Evolutionary conservation across 2,329 filamentous ascomycete species (phyloP), one percentile per base, ranked within the genome.

Genomic region (Fusarium abutilonis): DNA sequence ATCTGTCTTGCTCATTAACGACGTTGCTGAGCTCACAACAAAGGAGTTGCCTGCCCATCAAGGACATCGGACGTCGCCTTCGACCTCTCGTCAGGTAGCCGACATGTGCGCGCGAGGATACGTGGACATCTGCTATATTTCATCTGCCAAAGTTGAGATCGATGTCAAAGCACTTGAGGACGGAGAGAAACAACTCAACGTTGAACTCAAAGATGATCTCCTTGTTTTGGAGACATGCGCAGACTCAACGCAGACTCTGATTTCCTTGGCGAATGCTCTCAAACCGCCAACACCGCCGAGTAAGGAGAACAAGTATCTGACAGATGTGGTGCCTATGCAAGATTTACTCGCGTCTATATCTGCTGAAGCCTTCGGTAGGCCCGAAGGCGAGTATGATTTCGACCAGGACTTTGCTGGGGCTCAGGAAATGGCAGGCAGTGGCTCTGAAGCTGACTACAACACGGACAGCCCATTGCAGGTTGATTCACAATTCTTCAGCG

Each of bases 151-250:
- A 60, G 85, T 87, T 1, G 78, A 80, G 3, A 81, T 95, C 3
- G 84, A 86, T 42, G 79, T 93, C 11, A 77, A 80, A 19, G 80
- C 80, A 3, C 79, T 79, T 2, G 51, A 65, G 5, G 83, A 87
- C 32, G 85, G 82, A 1, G 82, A 87, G 28, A 89, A 88, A 63
- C 84, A 86, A 36, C 76, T 97, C 13, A 89, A 95, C 66, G 82
- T 97, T 1, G 91, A 96, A 63, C 79, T 98, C 42, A 87, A 87
- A 59, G 93, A 97, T 70, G 90, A 96, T 64, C 82, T 99, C 2
- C 82, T 99, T 49, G 89, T 99, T 31, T 79, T 99, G 7, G 95
- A 99, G 75, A 96, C 93, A 1, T 99, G 96, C 70, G 95, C 95
- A 28, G 95, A 99, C 76, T 99, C 95, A 2, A 98, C 93, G 0